Percentiles rank a stretch among this genome's conserved stretches.
Evolutionary conservation across 371 early-diverging fungal species (phyloP).

Genomic region (Apophysomyces trapeziformis): DNA sequence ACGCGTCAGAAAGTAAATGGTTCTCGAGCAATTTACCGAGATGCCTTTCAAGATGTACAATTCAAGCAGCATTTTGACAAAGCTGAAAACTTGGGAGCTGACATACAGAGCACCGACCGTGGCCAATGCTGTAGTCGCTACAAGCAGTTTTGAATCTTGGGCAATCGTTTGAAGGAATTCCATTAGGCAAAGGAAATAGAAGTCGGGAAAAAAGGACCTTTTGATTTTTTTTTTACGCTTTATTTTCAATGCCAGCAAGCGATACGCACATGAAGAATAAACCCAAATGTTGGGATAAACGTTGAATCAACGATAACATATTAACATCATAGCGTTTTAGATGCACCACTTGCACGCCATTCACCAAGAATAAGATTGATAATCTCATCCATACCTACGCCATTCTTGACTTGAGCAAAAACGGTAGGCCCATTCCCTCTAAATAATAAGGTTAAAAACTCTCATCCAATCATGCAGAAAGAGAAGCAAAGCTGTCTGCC

Average conservation of each 20-base stretch:
- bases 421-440: conserved; percentile 79
- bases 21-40: conserved; percentile 37
- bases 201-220: conserved; percentile 5
- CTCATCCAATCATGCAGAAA: conserved; percentile 2
- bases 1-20: neutral
- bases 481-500: neutral
- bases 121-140: conserved; percentile 43
- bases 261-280: neutral
- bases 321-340: conserved; percentile 13
- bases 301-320: neutral
- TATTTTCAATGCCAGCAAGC: neutral
- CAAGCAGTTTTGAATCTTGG: conserved; percentile 18
- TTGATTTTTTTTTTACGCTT: neutral
- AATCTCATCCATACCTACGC: conserved; percentile 82
- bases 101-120: conserved; percentile 55
- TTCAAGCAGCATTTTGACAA: conserved; percentile 59
- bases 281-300: conserved; percentile 5
- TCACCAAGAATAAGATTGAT: conserved; percentile 80
- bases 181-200: conserved; percentile 18
- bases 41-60: conserved; percentile 64
- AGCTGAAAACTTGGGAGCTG: conserved; percentile 48
- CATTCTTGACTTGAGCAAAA: conserved; percentile 90
- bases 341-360: conserved; percentile 70
- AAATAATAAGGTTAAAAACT: conserved; percentile 5
- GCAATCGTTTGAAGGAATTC: conserved; percentile 13